phyloP scores from a whole-genome alignment of 129 eudicot genomes.

The Kitagawia praeruptora region DNA sequence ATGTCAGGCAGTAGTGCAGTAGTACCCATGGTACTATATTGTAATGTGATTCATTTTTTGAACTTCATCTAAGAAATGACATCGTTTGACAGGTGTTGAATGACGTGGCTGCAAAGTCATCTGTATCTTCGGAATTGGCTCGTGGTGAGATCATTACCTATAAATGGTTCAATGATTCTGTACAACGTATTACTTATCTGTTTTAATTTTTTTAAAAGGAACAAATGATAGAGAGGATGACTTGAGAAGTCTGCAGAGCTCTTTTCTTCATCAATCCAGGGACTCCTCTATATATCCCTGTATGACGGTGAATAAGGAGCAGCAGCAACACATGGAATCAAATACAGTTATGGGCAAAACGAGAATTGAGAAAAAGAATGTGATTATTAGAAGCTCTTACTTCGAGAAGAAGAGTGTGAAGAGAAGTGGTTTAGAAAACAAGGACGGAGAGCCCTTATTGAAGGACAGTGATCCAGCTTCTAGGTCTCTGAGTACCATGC shows the following conservation, averaged over 20 bases:
- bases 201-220: not conserved
- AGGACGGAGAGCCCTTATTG: constrained; percentile 3
- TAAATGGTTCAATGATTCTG: not conserved
- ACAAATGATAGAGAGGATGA: constrained; percentile 12
- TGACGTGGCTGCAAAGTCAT: constrained; percentile 14
- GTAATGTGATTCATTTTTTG: not conserved
- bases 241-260: constrained; percentile 21
- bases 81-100: constrained; percentile 33
- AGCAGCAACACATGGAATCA: constrained; percentile 3
- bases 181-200: not conserved
- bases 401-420: constrained; percentile 27
- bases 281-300: constrained; percentile 54
- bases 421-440: constrained; percentile 14
- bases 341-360: constrained; percentile 12
- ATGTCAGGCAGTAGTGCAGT: not conserved
- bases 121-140: constrained; percentile 13
- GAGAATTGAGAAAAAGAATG: constrained; percentile 15
- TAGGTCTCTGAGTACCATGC: constrained; percentile 7
- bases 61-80: not conserved
- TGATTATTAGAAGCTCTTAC: constrained; percentile 17
- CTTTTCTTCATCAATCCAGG: constrained; percentile 15
- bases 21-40: not conserved
- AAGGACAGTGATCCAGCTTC: constrained; percentile 8
- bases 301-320: constrained; percentile 38
- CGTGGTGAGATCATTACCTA: constrained; percentile 30